These are phyloP conservation scores for Eutypella sp. DNA, from an alignment of 2,329 filamentous ascomycete species.

Conservation along the genomic window DNA sequence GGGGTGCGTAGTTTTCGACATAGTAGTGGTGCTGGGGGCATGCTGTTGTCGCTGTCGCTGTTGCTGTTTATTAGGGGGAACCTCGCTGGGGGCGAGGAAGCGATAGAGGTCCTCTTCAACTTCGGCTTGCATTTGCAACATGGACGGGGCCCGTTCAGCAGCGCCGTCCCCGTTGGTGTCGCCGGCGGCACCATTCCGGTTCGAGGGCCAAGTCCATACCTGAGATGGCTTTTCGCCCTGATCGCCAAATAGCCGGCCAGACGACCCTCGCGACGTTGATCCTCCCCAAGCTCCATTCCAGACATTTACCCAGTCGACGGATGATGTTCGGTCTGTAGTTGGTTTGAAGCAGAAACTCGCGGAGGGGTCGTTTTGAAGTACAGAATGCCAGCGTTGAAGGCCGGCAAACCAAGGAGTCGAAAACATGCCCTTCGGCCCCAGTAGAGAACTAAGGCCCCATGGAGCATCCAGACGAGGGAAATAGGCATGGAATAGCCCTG, in stretches of 20 bases:
- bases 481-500: conserved; percentile 33
- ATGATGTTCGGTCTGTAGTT: too few relatives aligned
- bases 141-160: too few relatives aligned
- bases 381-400: background rate
- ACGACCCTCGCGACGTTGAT: background rate
- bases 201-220: too few relatives aligned
- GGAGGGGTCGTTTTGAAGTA: too few relatives aligned
- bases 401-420: background rate
- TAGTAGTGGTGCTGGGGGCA: background rate
- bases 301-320: background rate
- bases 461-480: conserved; percentile 15
- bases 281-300: background rate
- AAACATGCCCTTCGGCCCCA: too few relatives aligned
- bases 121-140: background rate
- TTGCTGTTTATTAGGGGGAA: background rate
- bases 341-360: too few relatives aligned
- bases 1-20: background rate
- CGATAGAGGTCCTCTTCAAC: background rate
- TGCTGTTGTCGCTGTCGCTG: background rate
- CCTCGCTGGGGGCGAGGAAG: background rate
- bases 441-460: too few relatives aligned
- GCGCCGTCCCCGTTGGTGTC: too few relatives aligned
- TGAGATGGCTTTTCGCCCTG: background rate
- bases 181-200: background rate
- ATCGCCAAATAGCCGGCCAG: background rate